These are phyloP conservation scores for Cyclostephanos invisitatus DNA, from an alignment of 108 stramenopile genomes.

Conservation along the genomic window DNA sequence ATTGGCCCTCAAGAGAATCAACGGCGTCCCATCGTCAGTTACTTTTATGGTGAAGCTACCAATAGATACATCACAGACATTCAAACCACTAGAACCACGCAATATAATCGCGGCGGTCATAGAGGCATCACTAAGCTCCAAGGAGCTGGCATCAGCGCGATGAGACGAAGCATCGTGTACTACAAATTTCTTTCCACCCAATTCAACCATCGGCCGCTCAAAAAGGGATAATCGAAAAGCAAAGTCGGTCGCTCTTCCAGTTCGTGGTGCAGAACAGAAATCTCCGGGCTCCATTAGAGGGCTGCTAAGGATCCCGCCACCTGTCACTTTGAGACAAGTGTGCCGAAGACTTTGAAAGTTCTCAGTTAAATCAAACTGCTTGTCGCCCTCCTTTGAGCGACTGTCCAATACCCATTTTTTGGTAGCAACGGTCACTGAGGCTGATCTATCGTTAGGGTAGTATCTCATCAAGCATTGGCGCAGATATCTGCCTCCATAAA, in stretches of 20 bases:
- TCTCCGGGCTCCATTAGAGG: slow-evolving; percentile 78
- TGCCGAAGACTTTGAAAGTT: slow-evolving; percentile 41
- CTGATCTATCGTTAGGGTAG: slow-evolving; percentile 80
- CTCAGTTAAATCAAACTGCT: slow-evolving; percentile 23
- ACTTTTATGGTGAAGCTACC: slow-evolving; percentile 36
- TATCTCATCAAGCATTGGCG: slow-evolving; percentile 79
- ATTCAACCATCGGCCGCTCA: slow-evolving; percentile 68
- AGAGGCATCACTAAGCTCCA: slow-evolving; percentile 81
- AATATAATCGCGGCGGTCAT: slow-evolving; percentile 63
- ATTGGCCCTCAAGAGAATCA: slow-evolving; percentile 33
- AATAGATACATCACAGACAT: slow-evolving; percentile 19
- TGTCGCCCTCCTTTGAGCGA: slow-evolving; percentile 14
- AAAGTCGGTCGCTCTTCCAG: slow-evolving; percentile 82
- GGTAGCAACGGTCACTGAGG: slow-evolving; percentile 52
- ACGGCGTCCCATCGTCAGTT: slow-evolving; percentile 41
- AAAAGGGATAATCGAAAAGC: slow-evolving; percentile 78
- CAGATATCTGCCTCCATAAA: slow-evolving; percentile 64
- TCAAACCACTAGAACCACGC: slow-evolving; percentile 52
- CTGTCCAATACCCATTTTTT: slow-evolving; percentile 62
- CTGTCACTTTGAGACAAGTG: slow-evolving; percentile 42
- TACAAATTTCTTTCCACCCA: slow-evolving; percentile 70
- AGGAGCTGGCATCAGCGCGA: slow-evolving; percentile 75
- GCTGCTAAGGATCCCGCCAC: slow-evolving; percentile 53
- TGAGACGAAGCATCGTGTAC: slow-evolving; percentile 74
- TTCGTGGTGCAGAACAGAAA: slow-evolving; percentile 69